Evolutionary conservation across 805 yeast genomes (phyloP), one percentile per base, ranked within the genome.

Genomic region (Candida tammaniensis): DNA sequence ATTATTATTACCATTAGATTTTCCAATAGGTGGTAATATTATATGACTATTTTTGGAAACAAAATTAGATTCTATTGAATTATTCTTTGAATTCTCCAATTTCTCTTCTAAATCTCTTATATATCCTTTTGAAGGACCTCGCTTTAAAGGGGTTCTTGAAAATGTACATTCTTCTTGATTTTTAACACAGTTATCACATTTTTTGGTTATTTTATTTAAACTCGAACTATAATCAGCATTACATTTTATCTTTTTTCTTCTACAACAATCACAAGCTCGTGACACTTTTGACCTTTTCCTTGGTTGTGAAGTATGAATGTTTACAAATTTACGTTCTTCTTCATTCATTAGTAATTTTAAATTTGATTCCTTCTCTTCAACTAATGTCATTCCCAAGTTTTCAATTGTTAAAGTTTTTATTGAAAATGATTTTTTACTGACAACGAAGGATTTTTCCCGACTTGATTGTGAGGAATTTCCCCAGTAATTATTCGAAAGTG

Each of bases 101-200:
- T 59, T 57, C 20, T 64, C 69, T 35, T 61, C 69, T 28, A 57
- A 47, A 35, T 65, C 74, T 31, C 70, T 58, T n/a, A 68, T 64
- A 44, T 76, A 80, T 1, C 91, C 91, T 49, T 82, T 84, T 1
- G 82, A 70, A 0, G 94, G 94, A 0, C 94, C 94, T 46, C 94
- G 61, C 47, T 84, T 84, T 52, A 84, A 54, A 0, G 89, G 94
- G 2, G 80, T 70, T 31, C 91, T 64, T 15, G 80, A 79, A 52
- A 82, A 84, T 2, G 82, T 67, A 54, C 94, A 84, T 2, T 49
- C 52, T 30, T 81, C 87, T 30, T 68, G 70, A 47, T 69, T 76
- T 50, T 76, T 78, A 11, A 59, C 51, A 55, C 94, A 84, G 43
- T 75, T 80, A 10, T 80, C 59, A 54, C 94, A 84, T 1, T 68